These are phyloP conservation scores for Tuber indicum DNA, from an alignment of 495 filamentous ascomycete species.

Conservation along the genomic window DNA sequence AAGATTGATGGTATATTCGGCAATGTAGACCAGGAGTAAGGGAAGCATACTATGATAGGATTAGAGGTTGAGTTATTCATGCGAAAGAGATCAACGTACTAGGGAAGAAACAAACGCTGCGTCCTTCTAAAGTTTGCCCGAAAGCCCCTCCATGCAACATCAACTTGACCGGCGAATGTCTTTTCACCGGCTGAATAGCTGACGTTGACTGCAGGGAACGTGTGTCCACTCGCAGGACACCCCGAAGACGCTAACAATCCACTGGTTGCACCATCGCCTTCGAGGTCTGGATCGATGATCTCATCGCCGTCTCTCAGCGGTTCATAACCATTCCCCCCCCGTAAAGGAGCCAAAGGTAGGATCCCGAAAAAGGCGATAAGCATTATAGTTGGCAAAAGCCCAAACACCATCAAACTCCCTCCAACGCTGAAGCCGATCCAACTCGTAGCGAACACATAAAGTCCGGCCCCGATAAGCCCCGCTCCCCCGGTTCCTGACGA, in stretches of 20 bases:
- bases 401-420: conserved; percentile 64
- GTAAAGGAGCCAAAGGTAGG: conserved; percentile 60
- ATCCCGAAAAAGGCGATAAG: conserved; percentile 74
- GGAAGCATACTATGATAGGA: conserved; percentile 66
- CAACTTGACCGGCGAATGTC: conserved; percentile 12
- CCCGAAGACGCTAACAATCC: conserved; percentile 17
- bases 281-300: conserved; percentile 46
- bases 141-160: conserved; percentile 42
- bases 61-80: conserved; percentile 11
- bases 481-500: conserved; percentile 87
- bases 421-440: conserved; percentile 64
- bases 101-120: conserved; percentile 57
- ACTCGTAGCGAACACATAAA: conserved; percentile 81
- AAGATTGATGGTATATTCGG: conserved; percentile 96
- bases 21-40: conserved; percentile 82
- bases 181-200: conserved; percentile 13
- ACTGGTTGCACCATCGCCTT: conserved; percentile 44
- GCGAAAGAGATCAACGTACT: conserved; percentile 48
- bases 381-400: conserved; percentile 75
- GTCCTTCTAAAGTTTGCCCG: conserved; percentile 51
- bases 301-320: conserved; percentile 45
- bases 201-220: conserved; percentile 26
- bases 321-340: conserved; percentile 42
- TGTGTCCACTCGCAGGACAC: conserved; percentile 21
- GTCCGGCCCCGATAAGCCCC: conserved; percentile 75